Evolutionary conservation across 495 filamentous ascomycete species (phyloP).

Genomic region (Schizothecium vesticola): DNA sequence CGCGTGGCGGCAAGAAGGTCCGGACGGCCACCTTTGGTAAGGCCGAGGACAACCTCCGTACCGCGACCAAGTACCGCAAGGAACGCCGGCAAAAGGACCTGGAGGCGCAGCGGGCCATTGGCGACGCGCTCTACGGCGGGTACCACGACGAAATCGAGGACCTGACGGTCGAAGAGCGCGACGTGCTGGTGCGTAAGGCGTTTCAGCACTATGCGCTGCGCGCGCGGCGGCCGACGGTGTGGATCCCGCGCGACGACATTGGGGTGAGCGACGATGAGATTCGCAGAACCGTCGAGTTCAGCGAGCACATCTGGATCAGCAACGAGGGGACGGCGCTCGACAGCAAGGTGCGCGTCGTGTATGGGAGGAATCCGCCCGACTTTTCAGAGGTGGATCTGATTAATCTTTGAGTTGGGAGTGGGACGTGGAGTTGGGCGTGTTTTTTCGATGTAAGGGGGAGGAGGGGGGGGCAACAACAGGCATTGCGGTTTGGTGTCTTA

Average conservation of each 20-base stretch:
- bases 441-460: not conserved
- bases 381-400: conserved; percentile 89
- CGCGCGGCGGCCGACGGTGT: conserved; percentile 79
- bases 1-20: conserved; percentile 36
- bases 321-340: conserved; percentile 88
- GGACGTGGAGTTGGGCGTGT: not conserved
- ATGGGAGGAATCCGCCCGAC: conserved; percentile 83
- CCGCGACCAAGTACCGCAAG: conserved; percentile 36
- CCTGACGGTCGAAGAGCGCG: conserved; percentile 83
- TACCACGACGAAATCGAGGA: conserved; percentile 92
- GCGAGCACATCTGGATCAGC: conserved; percentile 83
- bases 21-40: conserved; percentile 39
- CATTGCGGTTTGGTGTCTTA: not conserved
- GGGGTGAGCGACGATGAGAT: conserved; percentile 93
- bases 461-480: not conserved
- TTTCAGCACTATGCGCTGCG: conserved; percentile 89
- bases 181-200: conserved; percentile 77
- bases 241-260: conserved; percentile 90
- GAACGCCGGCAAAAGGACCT: conserved; percentile 44
- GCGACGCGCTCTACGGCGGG: conserved; percentile 76
- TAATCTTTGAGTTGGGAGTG: conserved; percentile 48
- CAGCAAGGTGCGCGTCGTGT: conserved; percentile 77
- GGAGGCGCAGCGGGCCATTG: conserved; percentile 66
- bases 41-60: conserved; percentile 32
- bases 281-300: conserved; percentile 66